Percentiles rank a stretch among this genome's conserved stretches.
These are phyloP conservation scores for Aplosporella prunicola DNA, from an alignment of 2,329 filamentous ascomycete genomes.

Conservation along the genomic window DNA sequence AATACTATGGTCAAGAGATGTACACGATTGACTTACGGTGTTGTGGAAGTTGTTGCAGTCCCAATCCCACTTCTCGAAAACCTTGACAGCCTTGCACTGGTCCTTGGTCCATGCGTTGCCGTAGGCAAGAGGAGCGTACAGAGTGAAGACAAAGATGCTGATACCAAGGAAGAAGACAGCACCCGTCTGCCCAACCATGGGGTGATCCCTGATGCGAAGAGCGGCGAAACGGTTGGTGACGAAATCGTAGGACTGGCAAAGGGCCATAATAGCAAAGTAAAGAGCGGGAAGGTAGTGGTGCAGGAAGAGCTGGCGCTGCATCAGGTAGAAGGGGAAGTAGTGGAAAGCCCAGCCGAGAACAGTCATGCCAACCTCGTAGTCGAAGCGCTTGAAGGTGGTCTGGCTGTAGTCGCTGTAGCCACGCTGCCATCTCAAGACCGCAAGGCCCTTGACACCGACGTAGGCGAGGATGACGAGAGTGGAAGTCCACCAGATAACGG, in stretches of 20 bases:
- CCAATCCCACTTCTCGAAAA: constrained; percentile 89
- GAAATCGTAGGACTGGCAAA: constrained; percentile 87
- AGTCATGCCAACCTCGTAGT: constrained; percentile 87
- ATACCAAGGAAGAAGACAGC: constrained; percentile 65
- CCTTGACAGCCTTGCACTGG: constrained; percentile 78
- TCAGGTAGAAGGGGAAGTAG: constrained; percentile 97
- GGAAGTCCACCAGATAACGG: constrained; percentile 87
- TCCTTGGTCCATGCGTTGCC: constrained; percentile 88
- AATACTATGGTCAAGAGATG: neutral
- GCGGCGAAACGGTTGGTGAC: constrained; percentile 61
- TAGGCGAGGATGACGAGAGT: constrained; percentile 71
- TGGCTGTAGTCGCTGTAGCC: constrained; percentile 79
- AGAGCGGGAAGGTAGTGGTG: constrained; percentile 98
- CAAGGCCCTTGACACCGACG: constrained; percentile 73
- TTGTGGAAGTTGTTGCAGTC: constrained; percentile 92
- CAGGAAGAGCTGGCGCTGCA: constrained; percentile 95
- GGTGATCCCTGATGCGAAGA: constrained; percentile 58
- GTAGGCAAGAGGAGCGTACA: constrained; percentile 86
- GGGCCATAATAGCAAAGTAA: constrained; percentile 83
- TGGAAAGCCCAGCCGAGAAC: constrained; percentile 94
- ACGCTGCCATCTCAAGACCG: constrained; percentile 88
- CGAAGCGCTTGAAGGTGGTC: constrained; percentile 85
- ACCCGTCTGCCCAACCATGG: constrained; percentile 63
- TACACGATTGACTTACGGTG: constrained; percentile 55
- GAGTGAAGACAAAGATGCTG: constrained; percentile 64